Conservation (phyloP, 192 early-diverging fungal species). For the Mortierella claussenii region DNA sequence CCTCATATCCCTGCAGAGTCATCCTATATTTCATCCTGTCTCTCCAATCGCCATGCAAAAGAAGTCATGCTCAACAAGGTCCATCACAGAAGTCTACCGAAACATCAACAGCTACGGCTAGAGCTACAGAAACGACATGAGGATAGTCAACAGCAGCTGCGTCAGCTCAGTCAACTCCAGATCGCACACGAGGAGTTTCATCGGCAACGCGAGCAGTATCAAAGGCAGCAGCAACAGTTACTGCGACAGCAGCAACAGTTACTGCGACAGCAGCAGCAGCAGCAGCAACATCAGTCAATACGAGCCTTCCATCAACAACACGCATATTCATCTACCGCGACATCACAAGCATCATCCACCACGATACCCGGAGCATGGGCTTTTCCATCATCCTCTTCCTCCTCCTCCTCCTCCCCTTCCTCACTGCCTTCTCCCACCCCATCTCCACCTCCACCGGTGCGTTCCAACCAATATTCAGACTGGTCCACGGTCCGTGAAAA, state of each 20-base stretch:
- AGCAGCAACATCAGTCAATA: background rate
- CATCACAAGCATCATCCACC: background rate
- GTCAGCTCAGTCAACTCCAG: background rate
- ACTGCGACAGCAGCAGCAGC: conserved; percentile 2
- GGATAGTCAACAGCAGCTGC: background rate
- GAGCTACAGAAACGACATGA: conserved; percentile 10
- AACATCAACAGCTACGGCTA: background rate
- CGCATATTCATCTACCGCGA: background rate
- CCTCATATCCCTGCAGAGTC: too few relatives aligned
- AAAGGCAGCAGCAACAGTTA: conserved; percentile 9
- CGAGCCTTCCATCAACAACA: background rate
- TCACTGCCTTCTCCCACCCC: conserved; percentile 2
- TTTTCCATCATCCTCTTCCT: background rate
- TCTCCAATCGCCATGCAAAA: conserved; percentile 1
- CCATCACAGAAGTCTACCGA: background rate
- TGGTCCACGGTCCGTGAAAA: conserved; percentile 16
- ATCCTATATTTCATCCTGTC: conserved; percentile 7
- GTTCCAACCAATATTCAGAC: conserved; percentile 4
- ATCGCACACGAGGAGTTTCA: conserved; percentile 22
- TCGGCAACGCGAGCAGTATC: conserved; percentile 17
- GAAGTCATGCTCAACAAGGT: conserved; percentile 8
- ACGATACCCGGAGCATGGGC: background rate
- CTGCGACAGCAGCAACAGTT: background rate
- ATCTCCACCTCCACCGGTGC: background rate
- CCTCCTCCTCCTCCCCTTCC: conserved; percentile 4